Evolutionary conservation across 2,329 filamentous ascomycete species (phyloP), one percentile per base, ranked within the genome.

Genomic region (Trichoderma afroharzianum): DNA sequence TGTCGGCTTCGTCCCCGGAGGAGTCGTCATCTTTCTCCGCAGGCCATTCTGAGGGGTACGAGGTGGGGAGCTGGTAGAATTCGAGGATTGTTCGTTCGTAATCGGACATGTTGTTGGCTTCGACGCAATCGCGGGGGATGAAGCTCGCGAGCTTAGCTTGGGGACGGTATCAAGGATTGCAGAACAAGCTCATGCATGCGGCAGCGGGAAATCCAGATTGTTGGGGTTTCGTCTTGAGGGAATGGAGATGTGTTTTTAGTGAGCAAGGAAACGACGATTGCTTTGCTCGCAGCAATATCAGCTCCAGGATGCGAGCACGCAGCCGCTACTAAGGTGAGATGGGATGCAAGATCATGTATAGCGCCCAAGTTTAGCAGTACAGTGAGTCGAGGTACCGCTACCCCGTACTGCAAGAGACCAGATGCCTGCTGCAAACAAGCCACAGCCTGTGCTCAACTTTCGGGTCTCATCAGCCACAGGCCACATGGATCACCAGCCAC

Each of bases 31-130:
- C 88, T 78, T 95, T 91, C 77, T 97, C 92, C 63, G 90, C 85
- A 0, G 95, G 95, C 95, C 95, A 98, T 85, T 93, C 90, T 43
- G 89, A 88, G 2, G 95, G 95, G 80, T 90, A 95, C 24, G 93
- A 86, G 15, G 87, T 93, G 55, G 91, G 87, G 63, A 98, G 88
- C 80, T 94, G 93, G 84, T 98, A 98, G 83, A 97, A 94, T 76
- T 94, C 94, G 77, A 96, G 89, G 69, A 98, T 89, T 59, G 88
- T 90, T 73, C 91, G 86, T 78, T 96, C 92, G 77, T 91, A 88
- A 78, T 96, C 93, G 74, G 90, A 87, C 91, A 88, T 88, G 74
- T 73, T 81, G 57, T 36, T 36, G 53, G 59, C 28, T 4, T 33
- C 53, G 66, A n/a, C 18, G 50, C 57, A 53, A 47, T 50, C 36